Evolutionary conservation across 2,329 filamentous ascomycete species (phyloP).

Genomic region (Curvularia eragrostidis): DNA sequence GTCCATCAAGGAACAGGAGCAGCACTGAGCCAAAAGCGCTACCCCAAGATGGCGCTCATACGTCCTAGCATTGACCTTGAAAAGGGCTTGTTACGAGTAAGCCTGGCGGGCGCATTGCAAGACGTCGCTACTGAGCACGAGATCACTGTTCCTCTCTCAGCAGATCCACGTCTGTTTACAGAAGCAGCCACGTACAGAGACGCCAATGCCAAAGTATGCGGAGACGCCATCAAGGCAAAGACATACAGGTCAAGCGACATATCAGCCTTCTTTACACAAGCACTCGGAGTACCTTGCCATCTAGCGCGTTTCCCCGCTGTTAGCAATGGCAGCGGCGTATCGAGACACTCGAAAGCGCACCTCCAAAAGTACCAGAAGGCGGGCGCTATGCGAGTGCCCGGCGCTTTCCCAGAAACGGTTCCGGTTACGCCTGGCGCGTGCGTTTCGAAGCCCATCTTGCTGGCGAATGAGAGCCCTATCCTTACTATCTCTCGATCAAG

Average conservation of each 20-base stretch:
- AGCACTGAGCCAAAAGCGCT: conserved; percentile 85
- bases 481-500: conserved; percentile 82
- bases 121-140: conserved; percentile 43
- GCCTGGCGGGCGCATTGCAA: conserved; percentile 53
- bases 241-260: conserved; percentile 72
- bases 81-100: conserved; percentile 68
- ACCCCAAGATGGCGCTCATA: conserved; percentile 86
- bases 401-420: conserved; percentile 59
- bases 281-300: conserved; percentile 79
- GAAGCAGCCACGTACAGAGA: conserved; percentile 48
- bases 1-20: conserved; percentile 84
- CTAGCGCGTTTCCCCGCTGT: conserved; percentile 80
- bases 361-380: conserved; percentile 59
- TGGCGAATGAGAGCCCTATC: conserved; percentile 95
- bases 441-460: conserved; percentile 67
- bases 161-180: conserved; percentile 66
- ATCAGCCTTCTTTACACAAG: conserved; percentile 77
- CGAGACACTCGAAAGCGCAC: conserved; percentile 75
- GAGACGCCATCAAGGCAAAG: conserved; percentile 74
- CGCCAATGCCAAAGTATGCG: conserved; percentile 75
- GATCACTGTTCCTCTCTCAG: conserved; percentile 66
- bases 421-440: conserved; percentile 58
- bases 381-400: conserved; percentile 54
- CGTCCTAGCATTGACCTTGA: conserved; percentile 76
- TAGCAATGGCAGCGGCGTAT: conserved; percentile 58